Conservation (phyloP, 768 basidiomycete genomes). For the Xerocomus spinulosus region DNA sequence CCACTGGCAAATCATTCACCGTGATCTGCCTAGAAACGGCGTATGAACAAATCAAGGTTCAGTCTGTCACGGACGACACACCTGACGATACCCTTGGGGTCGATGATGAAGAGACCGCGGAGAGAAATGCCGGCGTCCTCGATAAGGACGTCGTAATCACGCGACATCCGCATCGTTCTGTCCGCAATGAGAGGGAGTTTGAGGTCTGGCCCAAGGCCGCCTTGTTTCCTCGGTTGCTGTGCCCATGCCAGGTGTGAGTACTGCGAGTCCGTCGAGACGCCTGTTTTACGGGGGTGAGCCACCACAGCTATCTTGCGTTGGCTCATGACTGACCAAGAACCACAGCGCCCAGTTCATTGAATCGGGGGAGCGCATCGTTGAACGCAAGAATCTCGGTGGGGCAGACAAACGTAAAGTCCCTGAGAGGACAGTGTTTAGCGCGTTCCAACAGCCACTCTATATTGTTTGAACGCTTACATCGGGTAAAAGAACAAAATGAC, state of each 20-base stretch:
- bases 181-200: constrained; percentile 81
- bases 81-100: constrained; percentile 76
- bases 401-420: constrained; percentile 87
- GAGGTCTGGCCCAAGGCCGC: constrained; percentile 87
- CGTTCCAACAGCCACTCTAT: not conserved
- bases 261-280: constrained; percentile 86
- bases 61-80: constrained; percentile 11
- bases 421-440: constrained; percentile 24
- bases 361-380: constrained; percentile 78
- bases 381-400: constrained; percentile 96
- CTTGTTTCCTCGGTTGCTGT: constrained; percentile 72
- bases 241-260: constrained; percentile 88
- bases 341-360: constrained; percentile 66
- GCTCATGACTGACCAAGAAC: constrained; percentile 58
- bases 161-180: constrained; percentile 70
- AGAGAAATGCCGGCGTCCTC: constrained; percentile 87
- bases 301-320: not conserved
- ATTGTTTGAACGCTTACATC: constrained; percentile 49
- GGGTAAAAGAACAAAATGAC: constrained; percentile 95
- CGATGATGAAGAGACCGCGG: constrained; percentile 83
- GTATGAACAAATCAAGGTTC: not conserved
- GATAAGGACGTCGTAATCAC: constrained; percentile 83
- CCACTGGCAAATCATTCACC: constrained; percentile 89
- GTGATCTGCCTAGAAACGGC: constrained; percentile 65
- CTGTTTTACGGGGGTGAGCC: constrained; percentile 29